Percentiles rank a stretch among this genome's conserved stretches.
These are phyloP conservation scores for Chrysochromulina tobinii DNA, from an alignment of 78 protist species.

Conservation along the genomic window DNA sequence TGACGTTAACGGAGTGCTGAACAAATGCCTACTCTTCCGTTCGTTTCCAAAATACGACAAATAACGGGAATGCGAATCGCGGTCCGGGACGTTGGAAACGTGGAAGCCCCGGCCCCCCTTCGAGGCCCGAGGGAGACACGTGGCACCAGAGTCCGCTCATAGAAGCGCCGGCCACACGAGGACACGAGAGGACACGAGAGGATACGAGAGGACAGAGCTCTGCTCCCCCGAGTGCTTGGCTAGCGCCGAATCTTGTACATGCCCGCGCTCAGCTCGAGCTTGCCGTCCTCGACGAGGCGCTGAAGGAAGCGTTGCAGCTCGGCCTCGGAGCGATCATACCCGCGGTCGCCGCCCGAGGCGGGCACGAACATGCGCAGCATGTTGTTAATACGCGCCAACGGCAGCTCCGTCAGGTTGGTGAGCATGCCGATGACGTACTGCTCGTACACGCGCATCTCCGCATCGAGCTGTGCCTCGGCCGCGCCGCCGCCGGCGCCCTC, in stretches of 20 bases:
- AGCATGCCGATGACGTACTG: constrained; percentile 70
- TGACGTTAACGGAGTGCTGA: too few relatives aligned
- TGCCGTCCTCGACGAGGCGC: not conserved
- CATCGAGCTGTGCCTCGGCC: constrained; percentile 38
- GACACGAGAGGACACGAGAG: too few relatives aligned
- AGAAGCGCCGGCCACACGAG: too few relatives aligned
- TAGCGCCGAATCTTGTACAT: not conserved
- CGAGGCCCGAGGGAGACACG: too few relatives aligned
- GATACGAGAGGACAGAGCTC: too few relatives aligned
- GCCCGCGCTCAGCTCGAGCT: not conserved
- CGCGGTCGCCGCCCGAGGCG: not conserved
- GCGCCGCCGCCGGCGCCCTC: not conserved
- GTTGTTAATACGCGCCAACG: constrained; percentile 47
- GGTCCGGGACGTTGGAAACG: too few relatives aligned
- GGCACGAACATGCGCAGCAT: constrained; percentile 48
- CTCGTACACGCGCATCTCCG: constrained; percentile 31
- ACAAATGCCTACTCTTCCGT: too few relatives aligned
- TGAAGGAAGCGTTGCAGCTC: not conserved
- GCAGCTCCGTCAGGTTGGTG: constrained; percentile 52
- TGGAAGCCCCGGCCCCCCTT: too few relatives aligned
- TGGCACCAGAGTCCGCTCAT: too few relatives aligned
- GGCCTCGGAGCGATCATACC: not conserved
- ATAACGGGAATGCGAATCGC: too few relatives aligned
- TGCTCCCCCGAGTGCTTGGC: too few relatives aligned
- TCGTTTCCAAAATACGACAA: too few relatives aligned